These are phyloP conservation scores for Pichia sp. DNA, from an alignment of 1,139 yeast genomes.

Conservation along the genomic window DNA sequence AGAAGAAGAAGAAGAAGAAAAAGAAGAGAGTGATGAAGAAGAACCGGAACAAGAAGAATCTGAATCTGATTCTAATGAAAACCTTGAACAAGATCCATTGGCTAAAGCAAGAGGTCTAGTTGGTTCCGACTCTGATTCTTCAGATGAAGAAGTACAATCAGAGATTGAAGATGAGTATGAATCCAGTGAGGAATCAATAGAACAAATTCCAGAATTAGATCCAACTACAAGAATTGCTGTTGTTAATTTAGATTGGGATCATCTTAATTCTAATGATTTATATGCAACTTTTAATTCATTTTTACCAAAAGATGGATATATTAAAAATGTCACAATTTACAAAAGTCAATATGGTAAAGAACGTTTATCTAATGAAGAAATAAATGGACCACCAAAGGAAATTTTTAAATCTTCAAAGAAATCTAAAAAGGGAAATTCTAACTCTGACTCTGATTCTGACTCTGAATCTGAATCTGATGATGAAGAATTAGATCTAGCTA, in stretches of 20 bases:
- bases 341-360: constrained; percentile 95
- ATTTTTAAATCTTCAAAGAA: constrained; percentile 45
- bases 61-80: not conserved
- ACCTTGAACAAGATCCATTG: constrained; percentile 37
- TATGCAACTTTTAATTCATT: constrained; percentile 88
- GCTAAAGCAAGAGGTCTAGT: constrained; percentile 55
- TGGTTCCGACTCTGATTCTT: constrained; percentile 31
- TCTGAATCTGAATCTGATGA: constrained; percentile 45
- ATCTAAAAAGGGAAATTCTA: constrained; percentile 25
- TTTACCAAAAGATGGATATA: constrained; percentile 69
- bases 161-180: constrained; percentile 28
- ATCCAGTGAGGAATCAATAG: constrained; percentile 51
- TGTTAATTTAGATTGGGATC: constrained; percentile 97
- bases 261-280: constrained; percentile 74
- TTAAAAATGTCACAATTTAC: constrained; percentile 65
- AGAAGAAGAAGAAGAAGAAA: constrained; percentile 5
- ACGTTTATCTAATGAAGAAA: constrained; percentile 83
- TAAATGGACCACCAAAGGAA: constrained; percentile 89
- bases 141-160: constrained; percentile 24
- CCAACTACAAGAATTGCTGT: constrained; percentile 80
- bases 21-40: constrained; percentile 21
- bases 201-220: constrained; percentile 75
- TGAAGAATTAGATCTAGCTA: constrained; percentile 36
- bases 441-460: constrained; percentile 36
- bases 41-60: constrained; percentile 18